phyloP scores from a whole-genome alignment of 2,329 filamentous ascomycete species.

The Pezicula carpinea region DNA sequence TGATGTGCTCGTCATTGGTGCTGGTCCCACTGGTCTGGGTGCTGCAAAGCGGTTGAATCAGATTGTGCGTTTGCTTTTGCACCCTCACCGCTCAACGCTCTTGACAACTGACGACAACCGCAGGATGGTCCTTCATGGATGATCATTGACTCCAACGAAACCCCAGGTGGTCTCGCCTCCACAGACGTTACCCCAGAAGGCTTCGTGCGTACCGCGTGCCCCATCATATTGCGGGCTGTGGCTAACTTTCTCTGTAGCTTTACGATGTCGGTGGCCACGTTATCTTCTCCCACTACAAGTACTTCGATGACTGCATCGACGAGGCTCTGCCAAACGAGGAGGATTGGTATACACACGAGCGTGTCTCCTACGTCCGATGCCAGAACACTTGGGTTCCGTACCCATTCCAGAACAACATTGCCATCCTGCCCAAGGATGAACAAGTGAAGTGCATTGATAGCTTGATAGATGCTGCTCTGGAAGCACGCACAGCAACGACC shows the following conservation, averaged over 20 bases:
- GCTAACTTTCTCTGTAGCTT: conserved; percentile 52
- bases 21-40: conserved; percentile 94
- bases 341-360: conserved; percentile 97
- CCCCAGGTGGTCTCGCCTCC: conserved; percentile 89
- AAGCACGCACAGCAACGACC: conserved; percentile 77
- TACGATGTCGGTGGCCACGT: conserved; percentile 75
- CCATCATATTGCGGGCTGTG: conserved; percentile 7
- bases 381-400: conserved; percentile 96
- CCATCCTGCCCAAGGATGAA: conserved; percentile 94
- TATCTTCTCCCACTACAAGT: conserved; percentile 76
- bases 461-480: conserved; percentile 89
- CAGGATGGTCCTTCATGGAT: conserved; percentile 92
- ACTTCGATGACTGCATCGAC: conserved; percentile 98
- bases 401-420: conserved; percentile 99
- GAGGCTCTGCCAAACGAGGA: conserved; percentile 91
- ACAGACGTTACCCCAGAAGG: conserved; percentile 94
- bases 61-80: conserved; percentile 52
- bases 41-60: conserved; percentile 97
- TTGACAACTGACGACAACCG: conserved; percentile 10
- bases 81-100: conserved; percentile 12
- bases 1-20: conserved; percentile 96
- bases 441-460: conserved; percentile 93
- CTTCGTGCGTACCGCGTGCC: conserved; percentile 66
- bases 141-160: conserved; percentile 89
- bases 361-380: conserved; percentile 98